Conservation (phyloP, 2,329 filamentous ascomycete genomes). For the Hymenotorrendiella dingleyae region DNA sequence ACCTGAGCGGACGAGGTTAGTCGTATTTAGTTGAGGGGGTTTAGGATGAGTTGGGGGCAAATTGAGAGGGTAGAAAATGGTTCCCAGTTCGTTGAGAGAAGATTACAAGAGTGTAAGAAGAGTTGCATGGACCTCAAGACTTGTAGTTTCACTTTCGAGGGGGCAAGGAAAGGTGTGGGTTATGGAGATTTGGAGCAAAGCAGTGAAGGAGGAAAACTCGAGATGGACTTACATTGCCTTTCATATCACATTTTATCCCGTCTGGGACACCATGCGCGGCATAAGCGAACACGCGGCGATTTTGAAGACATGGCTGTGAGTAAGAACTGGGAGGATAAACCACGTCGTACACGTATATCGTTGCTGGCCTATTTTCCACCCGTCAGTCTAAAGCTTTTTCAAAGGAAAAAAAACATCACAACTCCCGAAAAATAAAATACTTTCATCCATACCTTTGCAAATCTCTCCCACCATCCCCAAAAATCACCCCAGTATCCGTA, state of each 20-base stretch:
- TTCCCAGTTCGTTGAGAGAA: no score
- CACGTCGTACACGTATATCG: conserved; percentile 46
- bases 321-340: background rate
- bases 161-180: no score
- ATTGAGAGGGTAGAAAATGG: no score
- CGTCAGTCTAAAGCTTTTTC: no score
- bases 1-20: no score
- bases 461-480: conserved; percentile 28
- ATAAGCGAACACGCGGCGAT: conserved; percentile 46
- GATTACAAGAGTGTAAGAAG: no score
- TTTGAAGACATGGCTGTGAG: conserved; percentile 19
- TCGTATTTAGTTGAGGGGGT: no score
- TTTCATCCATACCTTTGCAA: conserved; percentile 25
- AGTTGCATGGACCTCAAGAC: no score
- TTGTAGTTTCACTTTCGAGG: no score
- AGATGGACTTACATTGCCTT: conserved; percentile 54
- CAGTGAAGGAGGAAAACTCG: no score
- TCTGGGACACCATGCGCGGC: conserved; percentile 50
- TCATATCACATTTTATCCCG: conserved; percentile 48
- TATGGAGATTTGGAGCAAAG: no score
- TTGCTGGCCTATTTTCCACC: conserved; percentile 23
- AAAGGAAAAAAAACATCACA: background rate
- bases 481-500: conserved; percentile 34
- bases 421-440: background rate
- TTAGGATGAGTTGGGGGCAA: no score